A percentile compares a stretch with the other conserved stretches of the same genome.
Evolutionary conservation across 768 basidiomycete species (phyloP).

Genomic region (Punctularia strigosozonata): DNA sequence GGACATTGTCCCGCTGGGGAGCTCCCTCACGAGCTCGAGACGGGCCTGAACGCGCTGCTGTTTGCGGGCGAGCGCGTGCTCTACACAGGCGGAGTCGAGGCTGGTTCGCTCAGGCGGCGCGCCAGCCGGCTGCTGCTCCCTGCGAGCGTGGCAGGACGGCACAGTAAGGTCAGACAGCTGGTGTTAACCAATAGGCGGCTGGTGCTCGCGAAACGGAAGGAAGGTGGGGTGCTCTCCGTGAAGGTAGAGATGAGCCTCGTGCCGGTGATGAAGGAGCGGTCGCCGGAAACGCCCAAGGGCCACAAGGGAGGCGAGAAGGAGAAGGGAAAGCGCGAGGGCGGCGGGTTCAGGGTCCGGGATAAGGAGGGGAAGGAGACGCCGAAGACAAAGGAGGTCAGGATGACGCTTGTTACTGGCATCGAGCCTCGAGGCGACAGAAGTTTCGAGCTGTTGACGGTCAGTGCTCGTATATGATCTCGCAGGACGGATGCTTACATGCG

Average conservation of each 20-base stretch:
- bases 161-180: conserved; percentile 40
- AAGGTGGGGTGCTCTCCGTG: conserved; percentile 25
- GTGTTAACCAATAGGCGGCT: conserved; percentile 46
- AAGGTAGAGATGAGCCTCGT: conserved; percentile 42
- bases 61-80: conserved; percentile 34
- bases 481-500: conserved; percentile 1
- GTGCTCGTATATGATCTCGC: conserved; percentile 12
- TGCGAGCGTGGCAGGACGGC: conserved; percentile 33
- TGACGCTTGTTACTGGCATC: conserved; percentile 31
- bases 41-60: conserved; percentile 26
- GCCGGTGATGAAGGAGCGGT: conserved; percentile 6
- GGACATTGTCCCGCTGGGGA: too few species aligned
- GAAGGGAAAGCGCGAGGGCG: too few species aligned
- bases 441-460: conserved; percentile 50
- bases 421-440: conserved; percentile 44
- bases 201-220: conserved; percentile 40
- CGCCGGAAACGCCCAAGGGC: conserved; percentile 8
- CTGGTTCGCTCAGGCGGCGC: conserved; percentile 39
- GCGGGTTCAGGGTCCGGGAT: conserved; percentile 8
- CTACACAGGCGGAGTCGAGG: conserved; percentile 43
- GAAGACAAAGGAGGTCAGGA: conserved; percentile 33
- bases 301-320: conserved; percentile 6
- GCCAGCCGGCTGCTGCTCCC: conserved; percentile 45
- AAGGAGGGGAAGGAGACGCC: conserved; percentile 37
- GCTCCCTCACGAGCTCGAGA: too few species aligned